These are phyloP conservation scores for Sugiyamaella novakii DNA, from an alignment of 1,139 yeast species.

Conservation along the genomic window DNA sequence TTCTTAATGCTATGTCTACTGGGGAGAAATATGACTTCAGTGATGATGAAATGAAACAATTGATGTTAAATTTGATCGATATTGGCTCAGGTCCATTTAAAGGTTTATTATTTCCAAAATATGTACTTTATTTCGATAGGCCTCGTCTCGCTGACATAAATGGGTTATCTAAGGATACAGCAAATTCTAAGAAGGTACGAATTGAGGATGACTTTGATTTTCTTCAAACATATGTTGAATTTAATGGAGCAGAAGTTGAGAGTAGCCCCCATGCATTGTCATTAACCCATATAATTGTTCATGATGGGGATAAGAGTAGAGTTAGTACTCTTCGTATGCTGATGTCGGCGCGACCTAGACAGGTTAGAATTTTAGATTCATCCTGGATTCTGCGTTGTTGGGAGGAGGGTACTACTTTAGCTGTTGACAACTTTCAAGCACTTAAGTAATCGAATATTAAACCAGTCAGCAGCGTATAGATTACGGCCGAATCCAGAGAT, in stretches of 20 bases:
- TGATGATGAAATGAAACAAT: slow-evolving; percentile 1
- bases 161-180: slow-evolving; percentile 1
- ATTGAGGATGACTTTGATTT: slow-evolving; percentile 19
- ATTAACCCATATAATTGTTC: slow-evolving; percentile 18
- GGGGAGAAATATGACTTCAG: not conserved
- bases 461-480: too few species aligned
- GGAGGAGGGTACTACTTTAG: slow-evolving; percentile 31
- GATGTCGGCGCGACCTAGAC: slow-evolving; percentile 16
- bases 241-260: slow-evolving; percentile 22
- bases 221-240: slow-evolving; percentile 17
- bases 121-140: slow-evolving; percentile 21
- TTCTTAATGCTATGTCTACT: not conserved
- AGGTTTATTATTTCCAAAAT: slow-evolving; percentile 22
- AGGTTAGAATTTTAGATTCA: slow-evolving; percentile 31
- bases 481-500: too few species aligned
- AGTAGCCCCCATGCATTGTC: slow-evolving; percentile 18
- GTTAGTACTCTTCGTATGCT: slow-evolving; percentile 16
- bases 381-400: slow-evolving; percentile 37
- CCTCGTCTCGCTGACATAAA: slow-evolving; percentile 19
- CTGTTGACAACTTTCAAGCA: slow-evolving; percentile 26
- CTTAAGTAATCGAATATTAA: not conserved
- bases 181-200: not conserved
- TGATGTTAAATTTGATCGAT: slow-evolving; percentile 20
- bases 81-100: slow-evolving; percentile 14
- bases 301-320: slow-evolving; percentile 19